A percentile compares a stretch with the other conserved stretches of the same genome.
phyloP scores from a whole-genome alignment of 2,329 filamentous ascomycete genomes.

The Orbilia brochopaga region DNA sequence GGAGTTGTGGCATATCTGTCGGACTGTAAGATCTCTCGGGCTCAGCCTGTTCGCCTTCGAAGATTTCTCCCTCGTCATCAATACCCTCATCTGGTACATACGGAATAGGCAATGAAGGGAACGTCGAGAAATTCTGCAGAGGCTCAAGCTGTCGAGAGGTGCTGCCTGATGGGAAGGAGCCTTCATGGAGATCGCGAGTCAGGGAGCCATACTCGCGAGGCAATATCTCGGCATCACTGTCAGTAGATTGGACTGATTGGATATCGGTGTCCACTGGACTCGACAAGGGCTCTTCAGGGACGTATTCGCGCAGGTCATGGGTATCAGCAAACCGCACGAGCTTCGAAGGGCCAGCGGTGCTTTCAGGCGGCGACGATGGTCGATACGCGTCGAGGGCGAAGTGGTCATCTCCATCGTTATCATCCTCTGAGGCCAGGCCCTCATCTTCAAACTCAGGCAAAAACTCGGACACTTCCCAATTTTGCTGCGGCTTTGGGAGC shows the following conservation, averaged over 20 bases:
- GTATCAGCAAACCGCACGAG: slow-evolving; percentile 34
- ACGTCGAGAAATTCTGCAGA: background rate
- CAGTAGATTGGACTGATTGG: slow-evolving; percentile 7
- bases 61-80: slow-evolving; percentile 6
- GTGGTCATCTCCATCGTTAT: slow-evolving; percentile 5
- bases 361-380: slow-evolving; percentile 23
- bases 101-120: background rate
- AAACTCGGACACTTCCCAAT: background rate
- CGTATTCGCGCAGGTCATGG: slow-evolving; percentile 23
- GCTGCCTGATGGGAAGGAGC: background rate
- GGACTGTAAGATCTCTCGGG: background rate
- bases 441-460: slow-evolving; percentile 30
- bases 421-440: slow-evolving; percentile 26
- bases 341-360: slow-evolving; percentile 25
- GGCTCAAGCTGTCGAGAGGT: too few relatives aligned
- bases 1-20: background rate
- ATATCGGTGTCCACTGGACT: slow-evolving; percentile 30
- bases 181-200: background rate
- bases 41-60: background rate
- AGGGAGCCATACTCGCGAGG: slow-evolving; percentile 1
- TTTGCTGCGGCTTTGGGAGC: background rate
- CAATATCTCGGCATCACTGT: slow-evolving; percentile 5
- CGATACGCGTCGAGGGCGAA: background rate
- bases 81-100: slow-evolving; percentile 27
- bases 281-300: slow-evolving; percentile 13